Conservation (phyloP, 108 stramenopile species). For the Cylindrotheca fusiformis region DNA sequence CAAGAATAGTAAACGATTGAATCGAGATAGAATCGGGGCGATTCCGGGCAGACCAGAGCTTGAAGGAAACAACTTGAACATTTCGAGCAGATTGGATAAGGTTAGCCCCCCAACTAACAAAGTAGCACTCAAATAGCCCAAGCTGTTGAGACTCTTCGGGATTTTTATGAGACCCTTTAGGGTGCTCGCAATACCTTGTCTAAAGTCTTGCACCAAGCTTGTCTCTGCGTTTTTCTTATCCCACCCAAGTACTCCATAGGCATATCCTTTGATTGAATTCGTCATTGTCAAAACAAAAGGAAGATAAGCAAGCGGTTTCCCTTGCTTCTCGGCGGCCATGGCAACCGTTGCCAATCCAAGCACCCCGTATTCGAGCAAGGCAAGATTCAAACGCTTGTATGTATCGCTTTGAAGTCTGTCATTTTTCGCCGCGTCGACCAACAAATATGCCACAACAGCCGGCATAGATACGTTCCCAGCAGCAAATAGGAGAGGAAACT, state of each 20-base stretch:
- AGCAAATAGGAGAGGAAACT: slow-evolving; percentile 13
- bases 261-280: slow-evolving; percentile 40
- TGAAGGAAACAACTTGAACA: slow-evolving; percentile 10
- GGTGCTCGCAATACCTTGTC: slow-evolving; percentile 11
- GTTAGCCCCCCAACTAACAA: slow-evolving; percentile 27
- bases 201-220: slow-evolving; percentile 13
- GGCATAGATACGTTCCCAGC: slow-evolving; percentile 23
- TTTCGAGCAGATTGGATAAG: slow-evolving; percentile 30
- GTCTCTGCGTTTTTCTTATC: slow-evolving; percentile 15
- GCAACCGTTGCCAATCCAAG: slow-evolving; percentile 1
- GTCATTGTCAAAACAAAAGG: slow-evolving; percentile 11
- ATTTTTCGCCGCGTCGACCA: slow-evolving; percentile 40
- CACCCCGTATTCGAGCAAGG: slow-evolving; percentile 29
- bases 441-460: slow-evolving; percentile 42
- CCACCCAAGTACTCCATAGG: slow-evolving; percentile 50
- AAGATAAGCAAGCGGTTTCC: slow-evolving; percentile 1
- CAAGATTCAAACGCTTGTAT: slow-evolving; percentile 62
- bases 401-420: slow-evolving; percentile 66
- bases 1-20: slow-evolving; percentile 44
- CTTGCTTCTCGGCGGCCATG: not conserved
- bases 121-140: slow-evolving; percentile 37
- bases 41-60: slow-evolving; percentile 6
- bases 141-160: slow-evolving; percentile 20
- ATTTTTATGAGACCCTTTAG: slow-evolving; percentile 9
- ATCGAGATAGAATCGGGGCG: slow-evolving; percentile 20